Conservation (phyloP, 331 rosid genomes). For the Ulmus americana region DNA sequence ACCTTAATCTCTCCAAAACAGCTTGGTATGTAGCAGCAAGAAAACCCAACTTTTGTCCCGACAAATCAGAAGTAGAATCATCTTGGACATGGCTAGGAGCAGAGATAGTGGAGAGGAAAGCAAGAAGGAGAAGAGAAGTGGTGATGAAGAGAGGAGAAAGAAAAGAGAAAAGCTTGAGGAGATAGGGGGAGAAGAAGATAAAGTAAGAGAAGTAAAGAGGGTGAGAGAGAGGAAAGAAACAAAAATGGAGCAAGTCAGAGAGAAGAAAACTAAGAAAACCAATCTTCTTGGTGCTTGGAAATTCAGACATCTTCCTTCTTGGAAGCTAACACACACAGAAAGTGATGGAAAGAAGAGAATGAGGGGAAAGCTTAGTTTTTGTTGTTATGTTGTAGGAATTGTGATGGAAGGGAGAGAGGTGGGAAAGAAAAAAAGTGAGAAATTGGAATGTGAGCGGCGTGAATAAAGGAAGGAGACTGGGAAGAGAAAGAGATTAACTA, state of each 20-base stretch:
- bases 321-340: constrained; percentile 18
- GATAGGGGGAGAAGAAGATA: constrained; percentile 77
- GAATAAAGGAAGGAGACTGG: constrained; percentile 72
- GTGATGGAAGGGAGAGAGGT: constrained; percentile 21
- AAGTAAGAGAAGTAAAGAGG: constrained; percentile 84
- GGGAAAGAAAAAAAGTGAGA: constrained; percentile 25
- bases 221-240: constrained; percentile 66
- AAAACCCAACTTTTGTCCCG: constrained; percentile 35
- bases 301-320: constrained; percentile 48
- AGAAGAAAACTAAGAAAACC: constrained; percentile 39
- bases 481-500: constrained; percentile 25
- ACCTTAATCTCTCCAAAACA: constrained; percentile 27
- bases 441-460: constrained; percentile 62
- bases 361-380: constrained; percentile 18
- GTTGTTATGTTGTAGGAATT: neutral
- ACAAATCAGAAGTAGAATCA: constrained; percentile 18
- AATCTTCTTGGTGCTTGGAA: constrained; percentile 33
- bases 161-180: constrained; percentile 59
- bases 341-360: neutral
- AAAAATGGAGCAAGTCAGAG: constrained; percentile 31
- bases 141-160: constrained; percentile 83
- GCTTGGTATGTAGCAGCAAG: constrained; percentile 31
- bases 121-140: constrained; percentile 61
- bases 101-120: constrained; percentile 47
- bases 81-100: constrained; percentile 37